Evolutionary conservation across 345 rosid genomes (phyloP), one percentile per base, ranked within the genome.

Genomic region (Gossypium turneri): DNA sequence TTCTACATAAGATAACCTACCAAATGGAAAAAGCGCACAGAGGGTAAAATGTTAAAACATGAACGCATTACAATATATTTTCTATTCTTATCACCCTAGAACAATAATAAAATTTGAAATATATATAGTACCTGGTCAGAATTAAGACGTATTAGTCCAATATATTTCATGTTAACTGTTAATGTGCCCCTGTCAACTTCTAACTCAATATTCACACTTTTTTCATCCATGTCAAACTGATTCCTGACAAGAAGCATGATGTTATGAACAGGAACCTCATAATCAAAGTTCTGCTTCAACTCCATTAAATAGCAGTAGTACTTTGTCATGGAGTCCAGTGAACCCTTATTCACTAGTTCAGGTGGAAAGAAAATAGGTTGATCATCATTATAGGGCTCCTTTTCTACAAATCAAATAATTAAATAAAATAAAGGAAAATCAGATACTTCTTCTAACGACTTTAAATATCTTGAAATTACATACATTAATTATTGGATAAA

Each of bases 281-380:
- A 79, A 38, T 57, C 66, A 76, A 81, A 89, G 34, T 80, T 73
- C 71, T 80, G 86, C 50, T 79, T 80, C 81, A 93, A 73, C 73
- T 85, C 83, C 55, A 93, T 83, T 29, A 83, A 62, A 79, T 95
- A 93, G 79, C 90, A 85, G 67, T 82, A 76, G 74, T 91, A 93
- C 56, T 27, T 58, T 67, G 73, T 65, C 67, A 70, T 60, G 50
- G 78, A 47, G 43, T 62, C 50, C 12, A 56, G 16, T 16, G 79
- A 75, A 53, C 77, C 76, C 34, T 63, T 73, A 68, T 80, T 76
- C 53, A 84, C 90, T 62, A 95, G 82, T 75, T 93, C 96, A 58
- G 89, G 85, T 9, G 98, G 99, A 52, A 90, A 85, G 81, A 86
- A 95, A 29, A 80, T 47, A 8, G 94, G 97, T 45, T 90, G 95